Percentiles rank a stretch among this genome's conserved stretches.
Evolutionary conservation across 139 green algal species (phyloP).

Genomic region (Nannochloris sp.): DNA sequence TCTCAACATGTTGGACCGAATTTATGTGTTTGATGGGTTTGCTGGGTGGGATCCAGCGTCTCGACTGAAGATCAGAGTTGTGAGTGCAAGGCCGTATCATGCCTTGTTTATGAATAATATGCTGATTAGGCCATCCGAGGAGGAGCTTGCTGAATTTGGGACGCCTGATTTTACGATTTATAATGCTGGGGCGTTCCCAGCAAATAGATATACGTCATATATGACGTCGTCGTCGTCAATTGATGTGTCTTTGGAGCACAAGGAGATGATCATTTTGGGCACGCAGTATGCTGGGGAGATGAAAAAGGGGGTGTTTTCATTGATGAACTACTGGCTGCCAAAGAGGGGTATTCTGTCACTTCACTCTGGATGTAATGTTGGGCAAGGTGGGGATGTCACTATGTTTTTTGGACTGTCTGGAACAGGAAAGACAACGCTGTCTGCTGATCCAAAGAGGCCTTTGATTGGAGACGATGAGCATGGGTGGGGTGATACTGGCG

Average conservation of each 20-base stretch:
- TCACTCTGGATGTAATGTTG: constrained; percentile 85
- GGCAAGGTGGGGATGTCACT: constrained; percentile 52
- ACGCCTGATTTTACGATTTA: constrained; percentile 92
- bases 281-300: constrained; percentile 75
- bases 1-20: constrained; percentile 73
- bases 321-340: constrained; percentile 93
- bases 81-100: constrained; percentile 85
- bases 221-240: constrained; percentile 86
- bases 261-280: constrained; percentile 75
- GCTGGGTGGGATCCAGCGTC: constrained; percentile 66
- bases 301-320: constrained; percentile 33
- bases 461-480: constrained; percentile 95
- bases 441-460: constrained; percentile 61
- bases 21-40: constrained; percentile 77
- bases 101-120: constrained; percentile 98
- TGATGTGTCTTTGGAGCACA: constrained; percentile 66
- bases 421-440: constrained; percentile 75
- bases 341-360: constrained; percentile 75
- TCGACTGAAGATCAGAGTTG: constrained; percentile 67
- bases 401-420: constrained; percentile 83
- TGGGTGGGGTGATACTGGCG: constrained; percentile 75
- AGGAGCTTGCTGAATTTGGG: constrained; percentile 47
- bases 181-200: constrained; percentile 83
- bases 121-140: constrained; percentile 64
- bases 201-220: constrained; percentile 76